Evolutionary conservation across 2,329 filamentous ascomycete genomes (phyloP), one percentile per base, ranked within the genome.

Genomic region (Camillea tinctor): DNA sequence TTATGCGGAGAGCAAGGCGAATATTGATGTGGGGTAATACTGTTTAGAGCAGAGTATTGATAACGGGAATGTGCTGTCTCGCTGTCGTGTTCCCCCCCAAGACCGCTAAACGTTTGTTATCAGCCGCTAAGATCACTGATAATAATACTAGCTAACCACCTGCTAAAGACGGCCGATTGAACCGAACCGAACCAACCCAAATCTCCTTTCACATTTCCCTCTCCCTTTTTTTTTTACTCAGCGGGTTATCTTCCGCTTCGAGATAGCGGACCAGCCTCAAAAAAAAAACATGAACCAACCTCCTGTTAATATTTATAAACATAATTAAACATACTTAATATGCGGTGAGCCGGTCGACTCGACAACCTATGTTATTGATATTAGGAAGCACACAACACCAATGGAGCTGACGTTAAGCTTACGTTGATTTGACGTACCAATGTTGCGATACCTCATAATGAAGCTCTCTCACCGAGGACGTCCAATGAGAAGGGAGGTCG

Each of bases 401-500:
- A 7, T 30, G 7, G 3, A 30, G 3, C 26, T 30, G 26, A 30
- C 26, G 7, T 30, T n/a, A 44, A 68, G 24, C 72, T 71, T 60
- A 75, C 73, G n/a, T n/a, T n/a, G n/a, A n/a, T n/a, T n/a, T n/a
- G n/a, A n/a, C n/a, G n/a, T n/a, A n/a, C n/a, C n/a, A n/a, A n/a
- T n/a, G n/a, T n/a, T n/a, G n/a, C n/a, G n/a, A n/a, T n/a, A n/a
- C n/a, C n/a, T n/a, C n/a, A n/a, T n/a, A n/a, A n/a, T n/a, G n/a
- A n/a, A n/a, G n/a, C n/a, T n/a, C n/a, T n/a, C n/a, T n/a, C n/a
- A n/a, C n/a, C n/a, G n/a, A n/a, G n/a, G n/a, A n/a, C 0, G 83
- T 88, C 50, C 88, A 79, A 72, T 88, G 88, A 58, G 80, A 83
- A 62, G 82, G 85, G 71, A 88, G 88, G 0, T 84, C 84, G 71